These are phyloP conservation scores for Aphanomyces cochlioides DNA, from an alignment of 352 stramenopile species.

Conservation along the genomic window DNA sequence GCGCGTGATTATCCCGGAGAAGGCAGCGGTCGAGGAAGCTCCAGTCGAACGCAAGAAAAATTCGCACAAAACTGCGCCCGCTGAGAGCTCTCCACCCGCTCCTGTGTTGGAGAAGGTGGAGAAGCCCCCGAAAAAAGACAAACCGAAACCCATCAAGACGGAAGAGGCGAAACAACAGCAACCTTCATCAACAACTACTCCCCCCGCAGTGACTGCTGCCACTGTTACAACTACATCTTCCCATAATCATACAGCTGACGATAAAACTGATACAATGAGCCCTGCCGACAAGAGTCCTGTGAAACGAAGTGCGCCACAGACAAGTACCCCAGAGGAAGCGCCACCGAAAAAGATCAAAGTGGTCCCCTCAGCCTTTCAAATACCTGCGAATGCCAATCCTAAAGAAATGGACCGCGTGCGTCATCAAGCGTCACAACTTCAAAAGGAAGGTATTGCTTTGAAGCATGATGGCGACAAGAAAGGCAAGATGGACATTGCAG, in stretches of 20 bases:
- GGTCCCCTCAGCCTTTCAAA: constrained; percentile 14
- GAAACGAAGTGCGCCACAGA: constrained; percentile 8
- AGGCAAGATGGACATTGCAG: constrained; percentile 52
- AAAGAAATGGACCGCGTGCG: constrained; percentile 34
- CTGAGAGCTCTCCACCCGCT: no score
- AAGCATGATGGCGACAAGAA: constrained; percentile 79
- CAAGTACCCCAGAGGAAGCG: neutral
- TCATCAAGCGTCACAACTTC: constrained; percentile 43
- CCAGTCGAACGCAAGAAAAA: neutral
- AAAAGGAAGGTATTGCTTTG: constrained; percentile 60
- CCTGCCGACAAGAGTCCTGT: constrained; percentile 1
- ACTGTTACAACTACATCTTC: neutral
- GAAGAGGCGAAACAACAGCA: constrained; percentile 34
- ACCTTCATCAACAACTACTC: neutral
- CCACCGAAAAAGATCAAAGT: constrained; percentile 1
- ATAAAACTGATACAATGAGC: constrained; percentile 8
- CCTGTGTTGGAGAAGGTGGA: constrained; percentile 7
- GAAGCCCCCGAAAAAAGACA: constrained; percentile 19
- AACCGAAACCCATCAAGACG: constrained; percentile 30
- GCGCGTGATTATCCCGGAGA: constrained; percentile 58
- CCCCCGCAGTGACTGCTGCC: neutral
- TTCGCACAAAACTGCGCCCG: no score
- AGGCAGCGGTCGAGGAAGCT: constrained; percentile 14
- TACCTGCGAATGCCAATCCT: constrained; percentile 32
- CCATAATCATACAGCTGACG: neutral